Conservation (phyloP, 192 early-diverging fungal species). For the Spizellomyces punctatus region DNA sequence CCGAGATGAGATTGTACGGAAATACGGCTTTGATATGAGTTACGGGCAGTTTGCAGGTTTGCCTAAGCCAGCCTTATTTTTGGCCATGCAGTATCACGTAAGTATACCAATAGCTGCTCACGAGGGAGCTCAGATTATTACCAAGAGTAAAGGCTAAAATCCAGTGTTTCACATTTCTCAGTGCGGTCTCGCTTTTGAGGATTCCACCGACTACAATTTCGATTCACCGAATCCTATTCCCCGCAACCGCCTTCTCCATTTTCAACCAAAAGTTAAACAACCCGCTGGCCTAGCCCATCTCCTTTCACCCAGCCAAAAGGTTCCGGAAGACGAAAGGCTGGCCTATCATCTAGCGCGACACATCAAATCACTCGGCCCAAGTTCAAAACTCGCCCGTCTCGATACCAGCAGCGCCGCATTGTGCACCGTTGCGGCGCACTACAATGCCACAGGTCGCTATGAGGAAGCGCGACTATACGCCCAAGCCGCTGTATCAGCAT, state of each 20-base stretch:
- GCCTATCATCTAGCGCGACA: slow-evolving; percentile 54
- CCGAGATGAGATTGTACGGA: slow-evolving; percentile 35
- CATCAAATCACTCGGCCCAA: slow-evolving; percentile 49
- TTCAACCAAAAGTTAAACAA: slow-evolving; percentile 40
- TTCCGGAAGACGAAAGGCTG: slow-evolving; percentile 44
- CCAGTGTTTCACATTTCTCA: neutral
- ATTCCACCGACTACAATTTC: slow-evolving; percentile 52
- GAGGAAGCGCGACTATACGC: slow-evolving; percentile 58
- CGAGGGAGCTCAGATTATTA: neutral
- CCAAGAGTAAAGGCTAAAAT: neutral
- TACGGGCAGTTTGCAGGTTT: slow-evolving; percentile 34
- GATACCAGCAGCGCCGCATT: slow-evolving; percentile 40
- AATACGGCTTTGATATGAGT: slow-evolving; percentile 47
- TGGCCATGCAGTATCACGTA: slow-evolving; percentile 59
- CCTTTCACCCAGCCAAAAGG: neutral
- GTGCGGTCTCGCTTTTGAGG: slow-evolving; percentile 55
- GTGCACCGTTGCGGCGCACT: slow-evolving; percentile 44
- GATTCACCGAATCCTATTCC: slow-evolving; percentile 26
- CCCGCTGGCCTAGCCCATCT: slow-evolving; percentile 39
- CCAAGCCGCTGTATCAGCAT: slow-evolving; percentile 41
- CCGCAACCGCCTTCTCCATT: slow-evolving; percentile 34
- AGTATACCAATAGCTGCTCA: neutral
- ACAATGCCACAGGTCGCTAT: slow-evolving; percentile 43
- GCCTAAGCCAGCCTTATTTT: slow-evolving; percentile 49
- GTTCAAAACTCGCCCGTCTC: slow-evolving; percentile 39